Evolutionary conservation across 2,329 filamentous ascomycete species (phyloP).

Genomic region (Colletotrichum spaethianum): DNA sequence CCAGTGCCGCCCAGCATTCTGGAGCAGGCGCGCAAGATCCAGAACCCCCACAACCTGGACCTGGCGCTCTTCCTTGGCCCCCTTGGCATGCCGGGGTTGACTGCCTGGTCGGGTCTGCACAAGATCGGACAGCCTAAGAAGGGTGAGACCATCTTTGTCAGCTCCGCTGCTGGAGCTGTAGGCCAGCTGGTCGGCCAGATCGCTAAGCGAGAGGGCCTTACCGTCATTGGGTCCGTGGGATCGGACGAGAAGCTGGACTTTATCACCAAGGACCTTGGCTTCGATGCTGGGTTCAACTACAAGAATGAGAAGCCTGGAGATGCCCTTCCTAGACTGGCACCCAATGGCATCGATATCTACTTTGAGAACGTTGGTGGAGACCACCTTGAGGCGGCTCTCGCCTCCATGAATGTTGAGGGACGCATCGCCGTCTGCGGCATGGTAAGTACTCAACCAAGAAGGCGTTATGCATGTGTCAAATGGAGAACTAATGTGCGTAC

Average conservation of each 20-base stretch:
- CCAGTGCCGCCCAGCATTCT: constrained; percentile 19
- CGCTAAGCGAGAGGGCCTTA: constrained; percentile 84
- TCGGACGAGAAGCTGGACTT: constrained; percentile 85
- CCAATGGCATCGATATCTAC: constrained; percentile 82
- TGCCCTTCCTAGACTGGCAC: constrained; percentile 79
- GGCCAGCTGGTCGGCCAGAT: constrained; percentile 89
- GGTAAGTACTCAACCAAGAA: constrained; percentile 58
- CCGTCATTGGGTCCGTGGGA: constrained; percentile 86
- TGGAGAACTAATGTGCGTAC: not conserved
- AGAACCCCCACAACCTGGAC: constrained; percentile 79
- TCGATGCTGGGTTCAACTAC: constrained; percentile 84
- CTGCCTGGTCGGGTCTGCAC: constrained; percentile 78
- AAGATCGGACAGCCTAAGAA: constrained; percentile 74
- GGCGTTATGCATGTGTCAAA: too few relatives aligned
- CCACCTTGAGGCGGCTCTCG: constrained; percentile 63
- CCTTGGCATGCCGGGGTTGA: constrained; percentile 73
- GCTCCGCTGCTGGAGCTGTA: constrained; percentile 84
- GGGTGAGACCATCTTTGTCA: constrained; percentile 85
- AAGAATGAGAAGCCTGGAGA: constrained; percentile 82
- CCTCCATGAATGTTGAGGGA: constrained; percentile 71
- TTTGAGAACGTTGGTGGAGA: constrained; percentile 69
- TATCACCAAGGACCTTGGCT: constrained; percentile 64
- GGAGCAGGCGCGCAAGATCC: constrained; percentile 53
- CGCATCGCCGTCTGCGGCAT: constrained; percentile 77
- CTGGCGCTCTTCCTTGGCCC: constrained; percentile 79